These are phyloP conservation scores for Metarhizium guizhouense DNA, from an alignment of 2,329 filamentous ascomycete species.

Conservation along the genomic window DNA sequence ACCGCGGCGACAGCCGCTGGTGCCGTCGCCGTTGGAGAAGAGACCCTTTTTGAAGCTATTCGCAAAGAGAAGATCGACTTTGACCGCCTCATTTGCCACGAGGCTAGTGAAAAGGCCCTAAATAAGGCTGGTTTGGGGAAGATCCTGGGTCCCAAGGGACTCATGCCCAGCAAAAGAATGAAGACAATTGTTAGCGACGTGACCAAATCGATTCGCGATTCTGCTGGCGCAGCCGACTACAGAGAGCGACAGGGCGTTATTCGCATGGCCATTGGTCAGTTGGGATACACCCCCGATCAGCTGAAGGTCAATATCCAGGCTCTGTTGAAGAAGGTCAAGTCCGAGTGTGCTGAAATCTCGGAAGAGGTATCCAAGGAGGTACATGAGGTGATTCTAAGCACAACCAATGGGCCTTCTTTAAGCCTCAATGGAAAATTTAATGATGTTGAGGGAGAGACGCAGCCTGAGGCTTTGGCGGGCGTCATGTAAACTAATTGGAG, in stretches of 20 bases:
- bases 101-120: slow-evolving; percentile 65
- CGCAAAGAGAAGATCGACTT: slow-evolving; percentile 70
- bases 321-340: slow-evolving; percentile 68
- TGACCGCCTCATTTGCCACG: slow-evolving; percentile 81
- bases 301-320: slow-evolving; percentile 75
- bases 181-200: slow-evolving; percentile 85
- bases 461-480: slow-evolving; percentile 41
- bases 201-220: slow-evolving; percentile 62
- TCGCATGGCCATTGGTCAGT: slow-evolving; percentile 80
- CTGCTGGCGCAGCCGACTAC: slow-evolving; percentile 80
- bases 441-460: slow-evolving; percentile 48
- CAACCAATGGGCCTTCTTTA: slow-evolving; percentile 79
- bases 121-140: slow-evolving; percentile 73
- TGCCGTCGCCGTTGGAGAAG: slow-evolving; percentile 76
- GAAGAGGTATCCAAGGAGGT: slow-evolving; percentile 35
- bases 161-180: slow-evolving; percentile 86
- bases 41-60: slow-evolving; percentile 74
- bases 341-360: slow-evolving; percentile 65
- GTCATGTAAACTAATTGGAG: slow-evolving; percentile 36
- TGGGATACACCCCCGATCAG: slow-evolving; percentile 82
- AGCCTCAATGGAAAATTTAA: slow-evolving; percentile 74
- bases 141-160: slow-evolving; percentile 75
- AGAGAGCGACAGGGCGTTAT: slow-evolving; percentile 79
- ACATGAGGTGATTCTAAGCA: slow-evolving; percentile 67
- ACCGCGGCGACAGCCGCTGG: slow-evolving; percentile 68